Evolutionary conservation across 768 basidiomycete genomes (phyloP).

Genomic region (Gloeostereum incarnatum): DNA sequence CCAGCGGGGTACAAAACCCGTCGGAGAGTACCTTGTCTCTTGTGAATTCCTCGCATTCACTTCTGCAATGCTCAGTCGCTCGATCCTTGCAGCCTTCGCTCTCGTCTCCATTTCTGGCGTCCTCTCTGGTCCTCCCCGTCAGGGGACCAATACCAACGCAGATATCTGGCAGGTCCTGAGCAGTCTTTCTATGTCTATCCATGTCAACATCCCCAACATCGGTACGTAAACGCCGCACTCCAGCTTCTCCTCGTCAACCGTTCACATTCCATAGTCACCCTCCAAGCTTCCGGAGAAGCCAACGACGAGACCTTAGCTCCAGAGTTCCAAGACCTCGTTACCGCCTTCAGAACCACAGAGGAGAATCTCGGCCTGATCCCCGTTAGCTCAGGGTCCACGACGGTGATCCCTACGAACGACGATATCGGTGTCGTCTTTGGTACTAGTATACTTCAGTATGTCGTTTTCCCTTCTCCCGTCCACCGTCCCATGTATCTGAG

Average conservation of each 20-base stretch:
- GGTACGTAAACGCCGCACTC: no score
- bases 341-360: constrained; percentile 2
- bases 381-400: constrained; percentile 9
- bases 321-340: not conserved
- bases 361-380: constrained; percentile 4
- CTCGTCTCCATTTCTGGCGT: no score
- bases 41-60: no score
- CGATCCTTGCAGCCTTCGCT: no score
- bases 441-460: no score
- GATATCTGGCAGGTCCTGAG: not conserved
- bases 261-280: not conserved
- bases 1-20: no score
- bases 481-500: no score
- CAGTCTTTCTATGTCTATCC: constrained; percentile 1
- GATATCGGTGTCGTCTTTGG: constrained; percentile 8
- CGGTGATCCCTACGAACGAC: constrained; percentile 10
- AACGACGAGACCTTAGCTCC: not conserved
- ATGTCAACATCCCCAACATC: constrained; percentile 4
- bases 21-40: no score
- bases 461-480: no score
- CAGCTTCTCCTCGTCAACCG: not conserved
- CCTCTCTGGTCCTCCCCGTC: no score
- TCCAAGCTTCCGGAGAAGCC: not conserved
- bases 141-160: constrained; percentile 3
- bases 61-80: no score